Percentiles rank a stretch among this genome's conserved stretches.
Conservation (phyloP, 257 asterid genomes). For the Solanum dulcamara region DNA sequence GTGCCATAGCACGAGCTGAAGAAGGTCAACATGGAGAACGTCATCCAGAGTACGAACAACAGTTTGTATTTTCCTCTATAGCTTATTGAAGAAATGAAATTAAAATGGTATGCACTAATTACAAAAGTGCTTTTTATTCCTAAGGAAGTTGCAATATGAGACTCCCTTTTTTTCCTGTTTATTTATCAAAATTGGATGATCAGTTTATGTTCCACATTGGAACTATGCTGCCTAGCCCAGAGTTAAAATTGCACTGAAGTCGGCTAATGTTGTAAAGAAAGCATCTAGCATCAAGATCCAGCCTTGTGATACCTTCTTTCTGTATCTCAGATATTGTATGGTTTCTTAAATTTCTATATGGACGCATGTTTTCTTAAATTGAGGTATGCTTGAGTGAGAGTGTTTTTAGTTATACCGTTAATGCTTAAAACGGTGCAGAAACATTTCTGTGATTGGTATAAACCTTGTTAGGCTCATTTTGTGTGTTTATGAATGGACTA, state of each 20-base stretch:
- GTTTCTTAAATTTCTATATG: neutral
- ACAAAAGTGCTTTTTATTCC: neutral
- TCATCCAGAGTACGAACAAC: neutral
- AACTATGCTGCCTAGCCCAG: neutral
- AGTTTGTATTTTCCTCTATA: neutral
- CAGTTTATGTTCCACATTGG: neutral
- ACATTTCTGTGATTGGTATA: neutral
- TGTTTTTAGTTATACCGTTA: neutral
- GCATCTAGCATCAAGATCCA: neutral
- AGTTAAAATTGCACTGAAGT: neutral
- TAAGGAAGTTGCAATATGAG: neutral
- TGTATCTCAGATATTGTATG: neutral
- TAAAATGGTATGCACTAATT: neutral
- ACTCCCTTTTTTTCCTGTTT: neutral
- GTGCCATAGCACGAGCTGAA: constrained; percentile 1
- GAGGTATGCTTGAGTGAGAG: neutral
- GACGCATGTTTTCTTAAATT: neutral
- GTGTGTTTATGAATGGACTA: neutral
- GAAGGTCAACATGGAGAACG: neutral
- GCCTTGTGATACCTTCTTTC: neutral
- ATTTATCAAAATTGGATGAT: neutral
- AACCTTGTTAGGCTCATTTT: neutral
- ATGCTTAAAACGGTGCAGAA: neutral
- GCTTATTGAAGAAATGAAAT: neutral
- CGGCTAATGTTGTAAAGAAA: neutral